Evolutionary conservation across 371 early-diverging fungal genomes (phyloP).

Genomic region (Dinochytrium kinnereticum): DNA sequence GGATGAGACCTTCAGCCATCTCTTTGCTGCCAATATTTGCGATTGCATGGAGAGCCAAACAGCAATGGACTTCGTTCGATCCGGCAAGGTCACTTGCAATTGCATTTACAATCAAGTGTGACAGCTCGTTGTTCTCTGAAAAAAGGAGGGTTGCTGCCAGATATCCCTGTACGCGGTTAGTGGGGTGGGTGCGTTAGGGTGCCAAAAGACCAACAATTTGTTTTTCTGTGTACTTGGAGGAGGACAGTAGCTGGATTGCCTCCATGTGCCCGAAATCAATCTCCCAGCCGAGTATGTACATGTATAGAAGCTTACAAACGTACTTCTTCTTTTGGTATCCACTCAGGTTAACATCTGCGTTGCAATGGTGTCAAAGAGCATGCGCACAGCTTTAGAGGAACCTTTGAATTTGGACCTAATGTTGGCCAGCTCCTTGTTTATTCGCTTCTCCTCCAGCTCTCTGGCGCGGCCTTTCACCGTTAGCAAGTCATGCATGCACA

Average conservation of each 20-base stretch:
- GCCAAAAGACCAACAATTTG: slow-evolving; percentile 94
- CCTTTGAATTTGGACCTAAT: slow-evolving; percentile 97
- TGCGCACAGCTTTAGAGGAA: slow-evolving; percentile 35
- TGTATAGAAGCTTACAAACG: slow-evolving; percentile 96
- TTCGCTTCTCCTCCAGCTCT: slow-evolving; percentile 95
- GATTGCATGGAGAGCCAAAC: slow-evolving; percentile 92
- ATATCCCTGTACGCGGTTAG: slow-evolving; percentile 93
- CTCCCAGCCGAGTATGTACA: slow-evolving; percentile 98
- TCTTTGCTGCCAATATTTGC: slow-evolving; percentile 92
- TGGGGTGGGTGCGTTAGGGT: too few species aligned
- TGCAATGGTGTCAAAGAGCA: not conserved
- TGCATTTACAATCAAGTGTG: slow-evolving; percentile 84
- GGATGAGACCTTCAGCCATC: slow-evolving; percentile 85
- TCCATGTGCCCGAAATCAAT: slow-evolving; percentile 97
- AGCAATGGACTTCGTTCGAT: slow-evolving; percentile 85
- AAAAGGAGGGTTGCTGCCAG: slow-evolving; percentile 91
- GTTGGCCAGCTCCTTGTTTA: slow-evolving; percentile 98
- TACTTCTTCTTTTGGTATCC: slow-evolving; percentile 99
- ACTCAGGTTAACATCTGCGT: slow-evolving; percentile 56
- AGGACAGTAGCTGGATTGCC: slow-evolving; percentile 89
- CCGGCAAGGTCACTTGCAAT: slow-evolving; percentile 89
- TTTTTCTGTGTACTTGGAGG: slow-evolving; percentile 93
- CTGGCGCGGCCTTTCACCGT: slow-evolving; percentile 82
- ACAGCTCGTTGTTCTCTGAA: slow-evolving; percentile 82
- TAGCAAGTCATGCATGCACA: not conserved